phyloP scores from a whole-genome alignment of 805 yeast genomes.

The Metahyphopichia silvanorum region DNA sequence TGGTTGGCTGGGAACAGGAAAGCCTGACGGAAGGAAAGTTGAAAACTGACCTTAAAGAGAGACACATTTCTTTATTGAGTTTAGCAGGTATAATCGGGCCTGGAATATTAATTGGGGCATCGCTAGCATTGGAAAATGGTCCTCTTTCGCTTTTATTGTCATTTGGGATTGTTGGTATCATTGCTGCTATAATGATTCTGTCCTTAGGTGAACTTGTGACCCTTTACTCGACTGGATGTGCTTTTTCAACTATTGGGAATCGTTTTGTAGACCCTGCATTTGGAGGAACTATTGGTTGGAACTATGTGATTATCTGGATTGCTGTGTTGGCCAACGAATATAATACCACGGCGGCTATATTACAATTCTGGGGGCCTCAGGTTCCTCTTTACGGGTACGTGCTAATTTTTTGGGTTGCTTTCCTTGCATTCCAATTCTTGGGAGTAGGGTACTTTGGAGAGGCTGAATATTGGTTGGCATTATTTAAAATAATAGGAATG shows the following conservation, averaged over 20 bases:
- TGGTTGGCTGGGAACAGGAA: no score
- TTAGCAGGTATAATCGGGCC: slow-evolving; percentile 62
- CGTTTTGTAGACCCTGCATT: slow-evolving; percentile 51
- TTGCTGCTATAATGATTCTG: slow-evolving; percentile 54
- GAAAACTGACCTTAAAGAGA: slow-evolving; percentile 46
- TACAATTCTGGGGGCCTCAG: slow-evolving; percentile 48
- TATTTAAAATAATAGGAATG: slow-evolving; percentile 44
- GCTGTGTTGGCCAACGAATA: slow-evolving; percentile 55
- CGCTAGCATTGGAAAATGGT: slow-evolving; percentile 45
- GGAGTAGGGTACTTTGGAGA: slow-evolving; percentile 58
- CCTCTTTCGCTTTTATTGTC: slow-evolving; percentile 54
- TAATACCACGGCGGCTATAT: slow-evolving; percentile 48
- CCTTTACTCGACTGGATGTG: slow-evolving; percentile 47
- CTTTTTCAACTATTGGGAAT: slow-evolving; percentile 51
- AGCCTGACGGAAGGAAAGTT: no score
- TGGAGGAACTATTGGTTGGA: slow-evolving; percentile 55
- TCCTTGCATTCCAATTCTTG: slow-evolving; percentile 45
- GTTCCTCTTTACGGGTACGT: slow-evolving; percentile 57
- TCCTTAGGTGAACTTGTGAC: slow-evolving; percentile 57
- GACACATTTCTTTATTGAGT: slow-evolving; percentile 51
- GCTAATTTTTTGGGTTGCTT: slow-evolving; percentile 50
- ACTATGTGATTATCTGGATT: slow-evolving; percentile 54
- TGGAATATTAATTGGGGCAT: slow-evolving; percentile 54
- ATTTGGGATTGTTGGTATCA: slow-evolving; percentile 49
- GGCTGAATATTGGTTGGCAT: slow-evolving; percentile 44